Evolutionary conservation across 192 early-diverging fungal species (phyloP), one percentile per base, ranked within the genome.

Genomic region (Backusella mclennaniae): DNA sequence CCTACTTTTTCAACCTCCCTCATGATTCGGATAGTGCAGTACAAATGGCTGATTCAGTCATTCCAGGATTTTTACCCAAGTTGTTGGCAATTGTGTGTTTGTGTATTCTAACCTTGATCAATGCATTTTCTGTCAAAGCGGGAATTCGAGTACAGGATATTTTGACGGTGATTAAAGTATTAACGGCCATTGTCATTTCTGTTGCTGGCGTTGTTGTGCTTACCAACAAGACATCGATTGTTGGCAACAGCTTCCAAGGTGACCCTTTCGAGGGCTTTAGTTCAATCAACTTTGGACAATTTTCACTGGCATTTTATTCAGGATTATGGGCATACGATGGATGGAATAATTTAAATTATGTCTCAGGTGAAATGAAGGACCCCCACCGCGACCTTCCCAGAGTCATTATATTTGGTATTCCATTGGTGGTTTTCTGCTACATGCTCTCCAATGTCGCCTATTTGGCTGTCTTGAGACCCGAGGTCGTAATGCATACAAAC

Each of bases 391-490:
- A 95, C 74, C 80, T 96, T 49, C 94, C 93, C 15, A 88, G 90
- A 73, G 92, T 94, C 5, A 92, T 93, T n/a, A 89, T 93, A 73
- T 87, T 92, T 19, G 91, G 94, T 0, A 86, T 96, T 19, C 87
- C 86, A 5, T 79, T 93, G 38, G 90, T 93, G 33, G 89, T 93
- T 2, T 59, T 91, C 17, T 89, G 91, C 29, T 96, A 96, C 79
- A 80, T 95, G 9, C 78, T 95, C 75, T 91, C 93, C 35, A 95
- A 96, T 77, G 88, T 93, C 2, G 92, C 95, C 1, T 96, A 94
- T 77, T 92, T 95, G 66, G 87, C 91, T 8, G 95, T 93, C 0
- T 85, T 96, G 29, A 90, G 92, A 9, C 84, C 90, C 29, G 88
- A 85, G 5, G 90, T 92, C 1, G 86, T 94, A 5, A 83, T 87